Base-by-base conservation (phyloP, 2,329 filamentous ascomycete species). In the Botryotinia globosa region DNA sequence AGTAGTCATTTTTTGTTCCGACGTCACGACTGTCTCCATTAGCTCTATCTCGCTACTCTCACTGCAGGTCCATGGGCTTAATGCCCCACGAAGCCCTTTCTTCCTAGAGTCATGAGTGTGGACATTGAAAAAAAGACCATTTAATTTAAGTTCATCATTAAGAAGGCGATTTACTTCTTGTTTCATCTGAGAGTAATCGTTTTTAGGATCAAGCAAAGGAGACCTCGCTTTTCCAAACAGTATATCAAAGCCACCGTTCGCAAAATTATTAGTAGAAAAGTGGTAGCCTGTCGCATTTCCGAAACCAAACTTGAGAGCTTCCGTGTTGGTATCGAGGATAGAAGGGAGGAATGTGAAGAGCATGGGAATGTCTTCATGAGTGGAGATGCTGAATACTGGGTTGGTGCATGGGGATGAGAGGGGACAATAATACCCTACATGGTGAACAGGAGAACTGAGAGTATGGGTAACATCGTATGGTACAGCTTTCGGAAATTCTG, bases 331-430 rank as follows among this genome's bases (percentile, higher is more conserved):
- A 34, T 22, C 54, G 6, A 70, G 34, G 61, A 34, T n/a, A 37
- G 20, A n/a, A 44, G 48, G 48, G 22, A 22, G 29, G 37, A 56
- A 67, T 22, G 29, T 59, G 69, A 71, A 67, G 61, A 67, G 45
- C 25, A 71, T 16, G 12, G 61, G 22, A 34, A 66, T 59, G 14
- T 4, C 48, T 42, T 42, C 16, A 16, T 37, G 29, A 4, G 39
- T 45, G 8, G 22, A 54, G 25, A 67, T 44, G 29, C 39, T 59
- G 69, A 67, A 71, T 32, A 48, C 9, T 37, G 39, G 61, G 10
- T 29, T 65, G 48, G 34, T 59, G 48, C 61, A 45, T 12, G 34
- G n/a, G 18, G 37, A 34, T 9, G 20, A 59, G 3, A 34, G 3
- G 29, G 29, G n/a, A 9, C 37, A 67, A 22, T 59, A 42, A 48